These are phyloP conservation scores for Knoxdaviesia capensis DNA, from an alignment of 2,329 filamentous ascomycete species.

Conservation along the genomic window DNA sequence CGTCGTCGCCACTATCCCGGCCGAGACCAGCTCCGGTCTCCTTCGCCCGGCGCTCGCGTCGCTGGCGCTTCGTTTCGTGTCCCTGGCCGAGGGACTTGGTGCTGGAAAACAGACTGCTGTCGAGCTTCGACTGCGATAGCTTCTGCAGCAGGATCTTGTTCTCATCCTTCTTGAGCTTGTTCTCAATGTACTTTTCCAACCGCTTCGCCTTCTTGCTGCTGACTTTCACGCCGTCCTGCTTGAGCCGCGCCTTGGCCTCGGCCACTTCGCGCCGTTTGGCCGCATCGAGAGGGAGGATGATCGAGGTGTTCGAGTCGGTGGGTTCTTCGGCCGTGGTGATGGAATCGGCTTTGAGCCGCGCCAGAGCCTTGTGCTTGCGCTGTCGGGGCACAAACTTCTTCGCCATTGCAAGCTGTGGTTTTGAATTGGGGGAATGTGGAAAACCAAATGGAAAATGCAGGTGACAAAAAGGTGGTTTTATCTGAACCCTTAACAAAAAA, in stretches of 20 bases:
- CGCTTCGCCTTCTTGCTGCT: slow-evolving; percentile 47
- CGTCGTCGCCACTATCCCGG: no score
- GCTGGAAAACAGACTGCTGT: slow-evolving; percentile 64
- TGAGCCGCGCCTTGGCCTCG: slow-evolving; percentile 33
- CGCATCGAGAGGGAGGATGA: slow-evolving; percentile 23
- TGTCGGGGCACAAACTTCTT: slow-evolving; percentile 40
- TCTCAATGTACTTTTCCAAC: slow-evolving; percentile 56
- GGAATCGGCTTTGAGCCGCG: slow-evolving; percentile 32
- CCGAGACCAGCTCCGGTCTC: no score
- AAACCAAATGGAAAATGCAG: no score
- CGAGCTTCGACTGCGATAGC: slow-evolving; percentile 57
- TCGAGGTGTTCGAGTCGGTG: slow-evolving; percentile 32
- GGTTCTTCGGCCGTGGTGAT: slow-evolving; percentile 17
- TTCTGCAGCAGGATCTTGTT: slow-evolving; percentile 69
- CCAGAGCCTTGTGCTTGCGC: slow-evolving; percentile 49
- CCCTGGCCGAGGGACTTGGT: slow-evolving; percentile 56
- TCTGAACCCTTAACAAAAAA: no score
- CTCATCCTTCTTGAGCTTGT: slow-evolving; percentile 86
- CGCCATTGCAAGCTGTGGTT: slow-evolving; percentile 16
- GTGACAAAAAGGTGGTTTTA: no score
- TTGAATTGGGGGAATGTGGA: no score
- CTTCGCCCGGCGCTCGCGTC: no score
- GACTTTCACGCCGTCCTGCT: slow-evolving; percentile 35
- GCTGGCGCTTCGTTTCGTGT: slow-evolving; percentile 51
- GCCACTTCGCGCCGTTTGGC: slow-evolving; percentile 22